These are phyloP conservation scores for Annulohypoxylon bovei DNA, from an alignment of 495 filamentous ascomycete genomes.

Conservation along the genomic window DNA sequence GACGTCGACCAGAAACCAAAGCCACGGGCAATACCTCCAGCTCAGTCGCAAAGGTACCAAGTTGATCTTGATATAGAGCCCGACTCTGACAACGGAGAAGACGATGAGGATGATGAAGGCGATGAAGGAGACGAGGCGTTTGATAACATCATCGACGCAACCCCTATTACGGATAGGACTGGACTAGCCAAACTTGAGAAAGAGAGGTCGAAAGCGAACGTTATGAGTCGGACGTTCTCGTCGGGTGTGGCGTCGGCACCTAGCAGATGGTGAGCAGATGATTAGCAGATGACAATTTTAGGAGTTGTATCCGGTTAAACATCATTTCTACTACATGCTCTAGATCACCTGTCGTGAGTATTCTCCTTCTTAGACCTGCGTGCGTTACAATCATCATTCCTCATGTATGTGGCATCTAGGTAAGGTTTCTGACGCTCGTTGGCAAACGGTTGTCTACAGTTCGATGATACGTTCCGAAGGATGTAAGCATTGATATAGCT, in stretches of 20 bases:
- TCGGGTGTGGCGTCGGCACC: slow-evolving; percentile 41
- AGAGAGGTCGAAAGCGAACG: slow-evolving; percentile 50
- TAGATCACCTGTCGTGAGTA: neutral
- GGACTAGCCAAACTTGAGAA: slow-evolving; percentile 64
- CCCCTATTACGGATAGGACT: slow-evolving; percentile 82
- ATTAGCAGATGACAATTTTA: neutral
- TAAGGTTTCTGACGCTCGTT: neutral
- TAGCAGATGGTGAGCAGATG: slow-evolving; percentile 40
- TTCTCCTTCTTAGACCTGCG: neutral
- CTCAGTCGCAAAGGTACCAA: slow-evolving; percentile 53
- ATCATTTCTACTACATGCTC: neutral
- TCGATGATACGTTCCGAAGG: too few relatives aligned
- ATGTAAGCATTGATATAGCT: too few relatives aligned
- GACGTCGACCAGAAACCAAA: slow-evolving; percentile 61
- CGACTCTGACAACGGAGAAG: slow-evolving; percentile 74
- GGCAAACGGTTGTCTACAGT: too few relatives aligned
- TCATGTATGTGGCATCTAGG: neutral
- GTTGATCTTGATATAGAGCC: slow-evolving; percentile 79
- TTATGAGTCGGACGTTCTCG: slow-evolving; percentile 43
- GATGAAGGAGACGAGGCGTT: slow-evolving; percentile 64
- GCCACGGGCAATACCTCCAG: slow-evolving; percentile 66
- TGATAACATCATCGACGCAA: slow-evolving; percentile 91
- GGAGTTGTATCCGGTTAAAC: slow-evolving; percentile 1
- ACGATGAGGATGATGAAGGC: too few relatives aligned
- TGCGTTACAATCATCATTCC: neutral